These are phyloP conservation scores for Aotearoamyces nothofagi DNA, from an alignment of 2,329 filamentous ascomycete species.

Conservation along the genomic window DNA sequence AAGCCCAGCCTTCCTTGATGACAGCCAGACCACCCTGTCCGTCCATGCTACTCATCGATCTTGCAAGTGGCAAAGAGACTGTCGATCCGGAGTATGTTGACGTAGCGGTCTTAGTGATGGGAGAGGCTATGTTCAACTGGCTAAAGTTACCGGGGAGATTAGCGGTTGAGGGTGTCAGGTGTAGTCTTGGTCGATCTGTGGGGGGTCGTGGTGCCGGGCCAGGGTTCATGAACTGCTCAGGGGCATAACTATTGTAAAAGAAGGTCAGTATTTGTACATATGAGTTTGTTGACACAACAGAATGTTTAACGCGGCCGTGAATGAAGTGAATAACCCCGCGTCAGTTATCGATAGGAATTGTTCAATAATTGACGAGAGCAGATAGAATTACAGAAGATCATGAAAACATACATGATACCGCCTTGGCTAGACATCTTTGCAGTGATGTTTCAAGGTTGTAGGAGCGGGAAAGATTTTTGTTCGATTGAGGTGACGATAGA, in stretches of 20 bases:
- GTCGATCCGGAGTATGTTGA: conserved; percentile 58
- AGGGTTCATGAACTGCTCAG: conserved; percentile 83
- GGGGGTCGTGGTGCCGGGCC: conserved; percentile 88
- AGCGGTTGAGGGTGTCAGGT: conserved; percentile 57
- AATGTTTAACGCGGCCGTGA: too few species aligned
- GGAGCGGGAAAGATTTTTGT: too few species aligned
- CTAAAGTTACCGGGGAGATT: conserved; percentile 67
- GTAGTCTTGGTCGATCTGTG: conserved; percentile 66
- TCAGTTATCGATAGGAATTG: too few species aligned
- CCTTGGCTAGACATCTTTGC: too few species aligned
- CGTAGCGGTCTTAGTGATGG: conserved; percentile 48
- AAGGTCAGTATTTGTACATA: too few species aligned
- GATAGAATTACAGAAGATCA: too few species aligned
- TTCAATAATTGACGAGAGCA: too few species aligned
- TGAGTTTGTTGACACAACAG: too few species aligned
- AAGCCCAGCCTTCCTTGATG: conserved; percentile 70
- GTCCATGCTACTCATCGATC: conserved; percentile 37
- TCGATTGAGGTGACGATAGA: too few species aligned
- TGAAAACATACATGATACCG: too few species aligned
- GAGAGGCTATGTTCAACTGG: conserved; percentile 58
- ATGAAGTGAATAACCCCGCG: too few species aligned
- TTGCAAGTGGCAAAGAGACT: conserved; percentile 54
- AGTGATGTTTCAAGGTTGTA: too few species aligned
- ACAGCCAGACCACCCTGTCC: conserved; percentile 54
- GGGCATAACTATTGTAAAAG: conserved; percentile 39